Conservation (phyloP, 345 rosid species). For the sweet orange (Citrus sinensis) region DNA sequence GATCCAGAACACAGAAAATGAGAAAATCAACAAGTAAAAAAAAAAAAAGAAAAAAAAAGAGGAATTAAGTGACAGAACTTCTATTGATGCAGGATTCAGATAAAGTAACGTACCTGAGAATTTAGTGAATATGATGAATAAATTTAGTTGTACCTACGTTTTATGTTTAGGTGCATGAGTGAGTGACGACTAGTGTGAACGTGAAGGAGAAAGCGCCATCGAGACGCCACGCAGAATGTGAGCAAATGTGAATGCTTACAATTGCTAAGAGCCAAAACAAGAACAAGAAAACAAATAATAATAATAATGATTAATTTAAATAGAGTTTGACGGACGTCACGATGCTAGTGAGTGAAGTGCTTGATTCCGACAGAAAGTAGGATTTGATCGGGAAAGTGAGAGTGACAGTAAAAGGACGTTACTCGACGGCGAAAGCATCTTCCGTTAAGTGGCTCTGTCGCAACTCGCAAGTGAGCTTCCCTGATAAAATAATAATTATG, state of each 20-base stretch:
- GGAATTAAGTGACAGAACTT: too few species aligned
- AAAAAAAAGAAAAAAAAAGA: too few species aligned
- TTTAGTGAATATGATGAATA: neutral
- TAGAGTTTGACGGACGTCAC: constrained; percentile 14
- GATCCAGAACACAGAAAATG: constrained; percentile 8
- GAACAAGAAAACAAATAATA: neutral
- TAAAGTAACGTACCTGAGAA: neutral
- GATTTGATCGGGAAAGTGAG: neutral
- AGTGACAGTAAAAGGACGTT: constrained; percentile 16
- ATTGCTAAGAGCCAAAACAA: neutral
- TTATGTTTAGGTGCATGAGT: neutral
- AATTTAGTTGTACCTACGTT: neutral
- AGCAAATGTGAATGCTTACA: neutral
- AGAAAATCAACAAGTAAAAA: neutral
- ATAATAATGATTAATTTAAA: neutral
- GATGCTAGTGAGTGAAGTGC: neutral
- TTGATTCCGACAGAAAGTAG: neutral
- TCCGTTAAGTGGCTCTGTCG: neutral
- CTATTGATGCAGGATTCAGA: neutral
- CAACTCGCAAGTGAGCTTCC: neutral
- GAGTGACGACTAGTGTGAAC: neutral
- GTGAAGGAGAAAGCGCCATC: constrained; percentile 9
- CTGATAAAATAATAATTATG: too few species aligned
- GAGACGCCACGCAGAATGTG: constrained; percentile 26
- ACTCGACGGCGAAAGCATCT: constrained; percentile 23